Evolutionary conservation across 192 early-diverging fungal species (phyloP).

Genomic region (Coemansia sp.): DNA sequence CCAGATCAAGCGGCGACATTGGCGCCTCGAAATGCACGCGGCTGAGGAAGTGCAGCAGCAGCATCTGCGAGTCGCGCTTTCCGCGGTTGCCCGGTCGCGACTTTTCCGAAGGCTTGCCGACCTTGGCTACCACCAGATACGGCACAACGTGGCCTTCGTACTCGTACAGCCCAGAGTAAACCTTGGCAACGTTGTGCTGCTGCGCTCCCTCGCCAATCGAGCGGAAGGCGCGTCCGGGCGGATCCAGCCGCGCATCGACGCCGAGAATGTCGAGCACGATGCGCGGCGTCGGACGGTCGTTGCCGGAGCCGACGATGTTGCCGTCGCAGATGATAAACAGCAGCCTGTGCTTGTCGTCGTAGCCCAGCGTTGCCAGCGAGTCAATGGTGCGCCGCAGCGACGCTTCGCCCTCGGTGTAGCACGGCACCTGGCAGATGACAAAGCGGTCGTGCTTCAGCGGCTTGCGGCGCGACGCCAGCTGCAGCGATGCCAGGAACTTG

Average conservation of each 20-base stretch:
- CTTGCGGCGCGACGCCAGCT: slow-evolving; percentile 67
- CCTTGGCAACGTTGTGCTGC: slow-evolving; percentile 93
- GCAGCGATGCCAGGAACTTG: slow-evolving; percentile 78
- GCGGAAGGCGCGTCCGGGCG: slow-evolving; percentile 76
- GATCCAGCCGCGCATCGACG: slow-evolving; percentile 75
- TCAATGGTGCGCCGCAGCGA: slow-evolving; percentile 83
- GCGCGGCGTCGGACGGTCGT: slow-evolving; percentile 88
- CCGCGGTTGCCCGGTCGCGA: slow-evolving; percentile 93
- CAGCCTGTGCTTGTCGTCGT: slow-evolving; percentile 76
- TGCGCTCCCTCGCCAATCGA: slow-evolving; percentile 87
- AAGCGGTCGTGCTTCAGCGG: slow-evolving; percentile 94
- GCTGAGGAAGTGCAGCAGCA: slow-evolving; percentile 90
- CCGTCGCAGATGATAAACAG: slow-evolving; percentile 87
- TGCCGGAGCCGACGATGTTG: slow-evolving; percentile 91
- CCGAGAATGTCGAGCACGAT: slow-evolving; percentile 90
- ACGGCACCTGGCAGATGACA: slow-evolving; percentile 93
- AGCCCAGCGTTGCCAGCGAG: slow-evolving; percentile 70
- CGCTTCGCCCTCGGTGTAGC: slow-evolving; percentile 92
- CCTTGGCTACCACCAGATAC: slow-evolving; percentile 92
- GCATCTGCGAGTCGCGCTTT: slow-evolving; percentile 96
- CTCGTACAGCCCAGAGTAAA: slow-evolving; percentile 95
- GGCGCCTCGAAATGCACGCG: slow-evolving; percentile 86
- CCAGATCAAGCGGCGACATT: slow-evolving; percentile 93
- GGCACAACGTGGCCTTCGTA: slow-evolving; percentile 86
- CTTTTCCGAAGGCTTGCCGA: slow-evolving; percentile 83